Base-by-base conservation (phyloP, 768 basidiomycete species). In the Rhizopogon sp. region DNA sequence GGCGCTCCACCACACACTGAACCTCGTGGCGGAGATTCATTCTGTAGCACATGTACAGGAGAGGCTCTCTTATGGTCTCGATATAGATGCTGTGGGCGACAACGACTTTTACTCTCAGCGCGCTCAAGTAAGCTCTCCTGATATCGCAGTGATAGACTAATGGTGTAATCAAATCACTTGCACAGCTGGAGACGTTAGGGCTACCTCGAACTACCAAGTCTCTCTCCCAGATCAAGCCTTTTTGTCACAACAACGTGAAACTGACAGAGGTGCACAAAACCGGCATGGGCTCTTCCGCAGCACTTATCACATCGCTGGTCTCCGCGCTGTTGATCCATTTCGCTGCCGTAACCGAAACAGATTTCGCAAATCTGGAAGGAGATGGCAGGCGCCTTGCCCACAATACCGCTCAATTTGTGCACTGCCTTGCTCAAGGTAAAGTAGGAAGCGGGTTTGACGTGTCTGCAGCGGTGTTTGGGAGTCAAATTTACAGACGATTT, bases 91-190 rank as follows among this genome's bases (percentile, higher is more conserved):
- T 60, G 82, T 87, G 28, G 96, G 93, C 9, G 93, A 93, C 69
- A 98, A 99, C 64, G 97, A 98, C 68, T 99, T 98, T 64, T 98
- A 99, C 73, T 97, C 95, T 4, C 97, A 98, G 64, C 77, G 88
- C 54, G 84, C 85, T 51, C 85, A 90, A 78, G 95, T 91, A 54
- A 66, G 77, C 50, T n/a, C 14, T 40, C 47, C 41, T 50, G 22
- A 42, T 41, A 40, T 39, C 37, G 10, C n/a, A 10, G 43, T 43
- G 43, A 43, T 53, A 39, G 4, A 35, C 47, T 43, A 46, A 39
- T 42, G 6, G 37, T 53, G 39, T 56, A 42, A 51, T 31, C 13
- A 53, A 60, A 56, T 56, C 46, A 37, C 44, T 28, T 39, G 16
- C 52, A 22, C 62, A 94, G 93, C 81, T 94, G 17, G 78, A 80